A percentile compares a stretch with the other conserved stretches of the same genome.
These are phyloP conservation scores for Fonsecaea pedrosoi DNA, from an alignment of 2,329 filamentous ascomycete genomes.

Conservation along the genomic window DNA sequence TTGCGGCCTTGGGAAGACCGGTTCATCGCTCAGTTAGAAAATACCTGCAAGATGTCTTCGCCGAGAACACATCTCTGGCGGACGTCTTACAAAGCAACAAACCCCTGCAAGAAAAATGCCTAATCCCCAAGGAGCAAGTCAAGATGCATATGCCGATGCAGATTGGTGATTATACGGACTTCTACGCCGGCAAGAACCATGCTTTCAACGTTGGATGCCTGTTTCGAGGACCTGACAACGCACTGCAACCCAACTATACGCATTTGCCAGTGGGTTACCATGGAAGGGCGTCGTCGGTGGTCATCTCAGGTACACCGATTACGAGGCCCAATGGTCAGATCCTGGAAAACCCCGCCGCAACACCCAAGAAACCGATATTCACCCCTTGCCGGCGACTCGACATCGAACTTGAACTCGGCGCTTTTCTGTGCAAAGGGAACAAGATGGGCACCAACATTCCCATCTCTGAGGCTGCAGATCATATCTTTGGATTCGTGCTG, in stretches of 20 bases:
- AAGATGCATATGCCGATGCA: conserved; percentile 75
- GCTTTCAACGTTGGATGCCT: conserved; percentile 71
- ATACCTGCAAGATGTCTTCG: conserved; percentile 72
- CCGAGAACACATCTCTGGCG: conserved; percentile 64
- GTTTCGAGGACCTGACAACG: conserved; percentile 74
- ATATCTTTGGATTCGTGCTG: conserved; percentile 79
- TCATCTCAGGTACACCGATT: conserved; percentile 65
- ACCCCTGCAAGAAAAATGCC: conserved; percentile 61
- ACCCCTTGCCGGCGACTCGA: conserved; percentile 72
- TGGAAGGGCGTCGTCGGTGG: conserved; percentile 66
- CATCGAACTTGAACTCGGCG: conserved; percentile 80
- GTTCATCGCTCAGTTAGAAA: conserved; percentile 72
- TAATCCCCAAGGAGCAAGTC: conserved; percentile 66
- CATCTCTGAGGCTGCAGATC: conserved; percentile 69
- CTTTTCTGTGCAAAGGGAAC: conserved; percentile 72
- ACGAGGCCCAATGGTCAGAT: conserved; percentile 78
- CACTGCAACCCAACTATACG: conserved; percentile 80
- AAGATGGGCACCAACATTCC: conserved; percentile 68
- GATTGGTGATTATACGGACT: conserved; percentile 85
- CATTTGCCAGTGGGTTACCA: conserved; percentile 84
- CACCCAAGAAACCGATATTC: conserved; percentile 68
- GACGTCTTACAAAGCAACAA: conserved; percentile 69
- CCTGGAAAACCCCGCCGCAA: conserved; percentile 66
- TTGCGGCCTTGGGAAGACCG: conserved; percentile 73
- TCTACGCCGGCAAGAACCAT: conserved; percentile 81